A percentile compares a stretch with the other conserved stretches of the same genome.
Evolutionary conservation across 2,329 filamentous ascomycete genomes (phyloP).

Genomic region (Camptophora hylomeconis): DNA sequence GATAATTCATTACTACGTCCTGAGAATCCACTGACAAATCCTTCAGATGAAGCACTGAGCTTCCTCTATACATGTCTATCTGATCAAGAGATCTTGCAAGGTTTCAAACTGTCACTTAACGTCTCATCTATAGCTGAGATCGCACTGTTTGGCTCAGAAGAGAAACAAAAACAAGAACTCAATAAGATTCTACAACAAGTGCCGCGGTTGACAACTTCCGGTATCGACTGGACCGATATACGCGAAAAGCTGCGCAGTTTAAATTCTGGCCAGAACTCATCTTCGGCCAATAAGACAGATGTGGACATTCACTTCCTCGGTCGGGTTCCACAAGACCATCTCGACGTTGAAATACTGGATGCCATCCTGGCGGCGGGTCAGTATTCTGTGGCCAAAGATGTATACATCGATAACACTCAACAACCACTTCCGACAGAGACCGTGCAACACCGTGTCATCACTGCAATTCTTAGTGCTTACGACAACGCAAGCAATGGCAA

Average conservation of each 20-base stretch:
- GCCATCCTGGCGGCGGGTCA: slow-evolving; percentile 37
- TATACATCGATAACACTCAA: slow-evolving; percentile 23
- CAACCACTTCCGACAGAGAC: slow-evolving; percentile 29
- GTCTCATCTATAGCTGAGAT: slow-evolving; percentile 32
- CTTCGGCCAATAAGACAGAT: slow-evolving; percentile 14
- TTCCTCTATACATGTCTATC: slow-evolving; percentile 29
- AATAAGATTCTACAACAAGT: slow-evolving; percentile 39
- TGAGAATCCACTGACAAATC: slow-evolving; percentile 29
- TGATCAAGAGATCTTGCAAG: slow-evolving; percentile 27
- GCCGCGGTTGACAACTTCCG: slow-evolving; percentile 29
- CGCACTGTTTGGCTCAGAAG: slow-evolving; percentile 38
- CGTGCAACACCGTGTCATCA: slow-evolving; percentile 40
- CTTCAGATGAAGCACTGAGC: slow-evolving; percentile 25
- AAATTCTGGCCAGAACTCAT: slow-evolving; percentile 40
- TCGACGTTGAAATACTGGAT: slow-evolving; percentile 44
- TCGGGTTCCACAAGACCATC: slow-evolving; percentile 18
- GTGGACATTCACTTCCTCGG: slow-evolving; percentile 7
- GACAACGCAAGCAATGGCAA: slow-evolving; percentile 56
- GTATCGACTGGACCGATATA: slow-evolving; percentile 35
- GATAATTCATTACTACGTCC: slow-evolving; percentile 27
- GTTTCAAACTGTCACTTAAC: slow-evolving; percentile 25
- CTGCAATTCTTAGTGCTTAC: slow-evolving; percentile 42
- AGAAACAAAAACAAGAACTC: slow-evolving; percentile 41
- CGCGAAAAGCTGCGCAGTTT: slow-evolving; percentile 46
- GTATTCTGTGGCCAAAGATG: slow-evolving; percentile 28